Percentiles rank a stretch among this genome's conserved stretches.
These are phyloP conservation scores for Colletotrichum echinochloae DNA, from an alignment of 2,329 filamentous ascomycete genomes.

Conservation along the genomic window DNA sequence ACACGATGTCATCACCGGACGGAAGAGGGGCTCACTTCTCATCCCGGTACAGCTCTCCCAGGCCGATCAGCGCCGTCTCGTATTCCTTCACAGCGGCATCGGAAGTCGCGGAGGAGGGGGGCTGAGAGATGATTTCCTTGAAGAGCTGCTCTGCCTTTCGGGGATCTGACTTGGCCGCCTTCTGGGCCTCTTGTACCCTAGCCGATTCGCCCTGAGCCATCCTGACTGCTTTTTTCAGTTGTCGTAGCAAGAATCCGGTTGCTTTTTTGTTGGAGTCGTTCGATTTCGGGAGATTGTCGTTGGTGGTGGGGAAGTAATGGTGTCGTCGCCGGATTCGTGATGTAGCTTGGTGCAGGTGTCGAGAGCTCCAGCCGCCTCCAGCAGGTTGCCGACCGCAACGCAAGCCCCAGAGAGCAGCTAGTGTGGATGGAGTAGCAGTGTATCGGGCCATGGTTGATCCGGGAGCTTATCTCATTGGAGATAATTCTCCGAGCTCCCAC, in stretches of 20 bases:
- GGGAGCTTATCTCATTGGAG: constrained; percentile 15
- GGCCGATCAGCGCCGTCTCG: constrained; percentile 85
- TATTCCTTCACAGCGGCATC: constrained; percentile 93
- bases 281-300: constrained; percentile 25
- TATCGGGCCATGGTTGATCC: constrained; percentile 36
- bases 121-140: constrained; percentile 88
- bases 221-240: constrained; percentile 25
- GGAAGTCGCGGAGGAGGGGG: constrained; percentile 82
- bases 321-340: constrained; percentile 38
- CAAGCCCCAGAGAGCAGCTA: no score
- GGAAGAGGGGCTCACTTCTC: constrained; percentile 71
- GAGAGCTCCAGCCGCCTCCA: constrained; percentile 40
- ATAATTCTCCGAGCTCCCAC: constrained; percentile 33
- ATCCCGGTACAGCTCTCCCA: constrained; percentile 94
- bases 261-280: neutral
- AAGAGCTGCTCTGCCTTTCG: constrained; percentile 88
- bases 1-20: constrained; percentile 46
- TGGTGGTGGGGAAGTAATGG: constrained; percentile 18
- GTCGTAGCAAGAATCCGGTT: neutral
- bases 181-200: constrained; percentile 89
- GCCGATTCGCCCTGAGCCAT: constrained; percentile 71
- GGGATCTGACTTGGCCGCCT: constrained; percentile 83
- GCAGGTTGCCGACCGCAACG: constrained; percentile 41
- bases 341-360: constrained; percentile 33
- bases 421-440: constrained; percentile 8